Evolutionary conservation across 495 filamentous ascomycete genomes (phyloP), one percentile per base, ranked within the genome.

Genomic region (Hypoxylon subgilvum): DNA sequence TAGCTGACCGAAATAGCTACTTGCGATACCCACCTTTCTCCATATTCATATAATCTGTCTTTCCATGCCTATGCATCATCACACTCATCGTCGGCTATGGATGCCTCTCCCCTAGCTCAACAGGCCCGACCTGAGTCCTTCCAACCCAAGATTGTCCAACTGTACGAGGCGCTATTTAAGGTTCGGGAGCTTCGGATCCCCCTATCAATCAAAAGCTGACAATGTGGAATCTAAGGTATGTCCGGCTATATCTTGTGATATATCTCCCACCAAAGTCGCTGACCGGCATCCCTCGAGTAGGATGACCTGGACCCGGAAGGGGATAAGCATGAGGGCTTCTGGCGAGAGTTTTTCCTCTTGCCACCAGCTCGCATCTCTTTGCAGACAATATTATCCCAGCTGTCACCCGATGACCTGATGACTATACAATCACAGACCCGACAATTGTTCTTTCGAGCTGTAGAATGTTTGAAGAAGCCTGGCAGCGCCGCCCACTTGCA

Each of bases 341-440:
- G 94, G 95, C 82, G 84, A 46, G 93, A 97, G 74, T 90, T 97
- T 74, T 98, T 97, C 74, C 79, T 97, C 32, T 79, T 96, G 41
- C 82, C 82, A 42, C 92, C 94, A 23, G 88, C 96, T 69, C 79
- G 82, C 31, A 69, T 76, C 1, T 80, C 83, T 43, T 73, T 98
- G 48, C 82, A 81, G 58, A 73, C 73, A 31, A 79, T 92, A 30
- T 79, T 98, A 36, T 82, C 85, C 19, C 71, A 79, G 8, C 75
- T 93, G 38, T 81, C 79, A 43, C 78, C 90, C 8, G 88, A 90
- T 58, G 89, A 95, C 52, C 72, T 92, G 14, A 76, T 97, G 23
- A 82, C 86, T 54, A 67, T 89, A 13, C 88, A 92, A 71, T 69
- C 74, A 21, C 87, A 91, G 72, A 91, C 91, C 28, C 84, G 87